A percentile compares a stretch with the other conserved stretches of the same genome.
Conservation (phyloP, 1,284 basidiomycete genomes). For the Puccinia polysora region DNA sequence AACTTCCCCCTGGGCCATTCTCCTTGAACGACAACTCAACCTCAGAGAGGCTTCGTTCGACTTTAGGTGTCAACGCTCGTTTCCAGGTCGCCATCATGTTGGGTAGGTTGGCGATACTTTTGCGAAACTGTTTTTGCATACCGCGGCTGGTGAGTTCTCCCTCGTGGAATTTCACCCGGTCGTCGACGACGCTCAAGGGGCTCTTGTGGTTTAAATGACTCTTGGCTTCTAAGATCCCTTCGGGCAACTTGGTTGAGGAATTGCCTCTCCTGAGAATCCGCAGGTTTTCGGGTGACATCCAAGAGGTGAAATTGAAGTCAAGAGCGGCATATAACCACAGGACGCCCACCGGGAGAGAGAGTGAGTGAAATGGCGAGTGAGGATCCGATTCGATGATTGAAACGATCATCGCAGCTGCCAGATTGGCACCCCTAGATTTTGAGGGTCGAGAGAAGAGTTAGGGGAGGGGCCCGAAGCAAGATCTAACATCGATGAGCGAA, state of each 20-base stretch:
- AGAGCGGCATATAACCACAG: conserved; percentile 69
- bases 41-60: conserved; percentile 32
- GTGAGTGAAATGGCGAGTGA: conserved; percentile 54
- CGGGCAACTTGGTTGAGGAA: conserved; percentile 60
- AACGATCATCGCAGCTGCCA: conserved; percentile 45
- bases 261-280: conserved; percentile 73
- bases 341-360: conserved; percentile 68
- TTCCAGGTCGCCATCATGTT: conserved; percentile 40
- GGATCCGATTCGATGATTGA: conserved; percentile 49
- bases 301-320: conserved; percentile 86
- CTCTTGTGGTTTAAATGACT: conserved; percentile 73
- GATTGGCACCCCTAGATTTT: conserved; percentile 23
- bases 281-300: conserved; percentile 88
- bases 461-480: background rate
- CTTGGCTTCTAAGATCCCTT: conserved; percentile 70
- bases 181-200: conserved; percentile 78
- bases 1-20: background rate
- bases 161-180: conserved; percentile 51
- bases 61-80: conserved; percentile 31
- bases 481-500: background rate
- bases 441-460: background rate
- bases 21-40: conserved; percentile 41
- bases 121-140: conserved; percentile 34
- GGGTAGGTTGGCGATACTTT: conserved; percentile 43
- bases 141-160: conserved; percentile 16